These are phyloP conservation scores for Ajuga reptans DNA, from an alignment of 305 asterid species.

Conservation along the genomic window DNA sequence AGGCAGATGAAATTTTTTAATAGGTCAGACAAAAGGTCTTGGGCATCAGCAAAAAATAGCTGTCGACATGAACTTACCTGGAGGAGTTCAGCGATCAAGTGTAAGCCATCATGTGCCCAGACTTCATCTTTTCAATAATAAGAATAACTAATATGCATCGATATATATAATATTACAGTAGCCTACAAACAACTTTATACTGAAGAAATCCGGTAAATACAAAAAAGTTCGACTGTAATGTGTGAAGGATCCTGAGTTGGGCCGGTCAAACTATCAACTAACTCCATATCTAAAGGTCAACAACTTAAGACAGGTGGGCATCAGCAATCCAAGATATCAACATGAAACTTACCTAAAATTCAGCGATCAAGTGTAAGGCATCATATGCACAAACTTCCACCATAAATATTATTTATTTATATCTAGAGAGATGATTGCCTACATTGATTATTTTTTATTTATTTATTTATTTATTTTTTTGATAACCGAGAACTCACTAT, in stretches of 20 bases:
- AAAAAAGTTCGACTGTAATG: background rate
- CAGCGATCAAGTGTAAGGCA: slow-evolving; percentile 68
- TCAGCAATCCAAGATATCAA: slow-evolving; percentile 38
- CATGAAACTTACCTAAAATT: slow-evolving; percentile 58
- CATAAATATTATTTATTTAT: slow-evolving; percentile 22
- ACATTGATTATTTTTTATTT: no score
- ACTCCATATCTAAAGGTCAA: background rate
- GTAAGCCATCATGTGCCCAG: slow-evolving; percentile 77
- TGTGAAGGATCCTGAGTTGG: background rate
- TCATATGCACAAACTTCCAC: slow-evolving; percentile 50
- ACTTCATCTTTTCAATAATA: slow-evolving; percentile 11
- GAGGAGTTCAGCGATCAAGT: slow-evolving; percentile 90
- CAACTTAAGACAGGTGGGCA: slow-evolving; percentile 31
- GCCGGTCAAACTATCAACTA: background rate
- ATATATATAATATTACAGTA: background rate
- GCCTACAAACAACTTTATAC: background rate
- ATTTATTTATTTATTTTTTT: no score
- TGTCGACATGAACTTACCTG: slow-evolving; percentile 73
- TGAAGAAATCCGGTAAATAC: background rate
- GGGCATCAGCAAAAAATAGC: slow-evolving; percentile 56
- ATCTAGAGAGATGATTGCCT: background rate
- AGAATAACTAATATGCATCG: background rate
- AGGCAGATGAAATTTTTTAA: background rate
- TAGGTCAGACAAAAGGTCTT: slow-evolving; percentile 25
- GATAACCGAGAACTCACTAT: no score